These are phyloP conservation scores for Sanghuangporus weigelae DNA, from an alignment of 1,284 basidiomycete species.

Conservation along the genomic window DNA sequence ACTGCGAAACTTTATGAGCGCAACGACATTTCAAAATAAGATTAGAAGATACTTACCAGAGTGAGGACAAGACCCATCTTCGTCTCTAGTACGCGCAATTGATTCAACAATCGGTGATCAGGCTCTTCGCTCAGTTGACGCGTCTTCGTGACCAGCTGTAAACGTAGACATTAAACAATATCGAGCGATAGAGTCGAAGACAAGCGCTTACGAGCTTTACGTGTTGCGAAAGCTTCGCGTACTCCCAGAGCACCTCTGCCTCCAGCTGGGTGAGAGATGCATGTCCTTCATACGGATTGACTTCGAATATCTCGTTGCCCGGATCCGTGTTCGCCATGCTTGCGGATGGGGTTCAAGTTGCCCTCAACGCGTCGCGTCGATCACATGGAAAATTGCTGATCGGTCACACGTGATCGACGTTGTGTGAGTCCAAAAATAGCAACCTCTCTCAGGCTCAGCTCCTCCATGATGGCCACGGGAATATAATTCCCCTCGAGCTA, in stretches of 20 bases:
- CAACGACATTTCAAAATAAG: background rate
- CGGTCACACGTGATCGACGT: background rate
- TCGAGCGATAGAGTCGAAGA: background rate
- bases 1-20: conserved; percentile 41
- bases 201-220: conserved; percentile 53
- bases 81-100: conserved; percentile 80
- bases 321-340: conserved; percentile 26
- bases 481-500: no score
- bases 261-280: conserved; percentile 57
- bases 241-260: conserved; percentile 74
- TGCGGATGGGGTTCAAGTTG: background rate
- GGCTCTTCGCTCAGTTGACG: conserved; percentile 60
- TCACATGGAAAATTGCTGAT: background rate
- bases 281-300: conserved; percentile 66
- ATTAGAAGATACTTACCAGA: conserved; percentile 52
- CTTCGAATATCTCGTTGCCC: conserved; percentile 39
- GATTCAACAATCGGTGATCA: conserved; percentile 71
- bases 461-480: no score
- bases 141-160: conserved; percentile 47
- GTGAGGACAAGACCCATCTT: conserved; percentile 95
- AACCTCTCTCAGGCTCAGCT: no score
- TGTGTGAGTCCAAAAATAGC: background rate
- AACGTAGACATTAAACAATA: conserved; percentile 3
- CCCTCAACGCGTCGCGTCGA: background rate
- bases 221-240: conserved; percentile 67